These are phyloP conservation scores for Spiromastix sp. DNA, from an alignment of 2,329 filamentous ascomycete genomes.

Conservation along the genomic window DNA sequence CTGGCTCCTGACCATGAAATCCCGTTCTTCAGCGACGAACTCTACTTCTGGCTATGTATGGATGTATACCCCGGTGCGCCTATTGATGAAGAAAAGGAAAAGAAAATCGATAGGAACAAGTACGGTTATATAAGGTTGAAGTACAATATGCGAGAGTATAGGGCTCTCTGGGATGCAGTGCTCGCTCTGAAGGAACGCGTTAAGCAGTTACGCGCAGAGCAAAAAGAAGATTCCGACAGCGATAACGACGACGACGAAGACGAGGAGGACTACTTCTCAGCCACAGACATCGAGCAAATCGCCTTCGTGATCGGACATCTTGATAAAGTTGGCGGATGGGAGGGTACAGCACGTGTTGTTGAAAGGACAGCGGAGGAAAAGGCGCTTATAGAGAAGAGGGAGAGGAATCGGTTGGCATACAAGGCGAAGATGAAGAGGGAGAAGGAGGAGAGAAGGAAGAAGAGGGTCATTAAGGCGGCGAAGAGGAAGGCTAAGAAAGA, in stretches of 20 bases:
- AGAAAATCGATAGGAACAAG: constrained; percentile 3
- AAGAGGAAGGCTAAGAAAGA: background rate
- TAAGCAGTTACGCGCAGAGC: constrained; percentile 7
- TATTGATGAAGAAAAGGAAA: background rate
- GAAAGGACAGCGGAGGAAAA: background rate
- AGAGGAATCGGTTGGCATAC: constrained; percentile 1
- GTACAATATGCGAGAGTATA: constrained; percentile 31
- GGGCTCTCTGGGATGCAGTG: constrained; percentile 21
- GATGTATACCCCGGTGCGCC: constrained; percentile 15
- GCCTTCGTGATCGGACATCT: constrained; percentile 29
- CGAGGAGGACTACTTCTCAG: constrained; percentile 14
- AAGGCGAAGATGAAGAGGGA: background rate
- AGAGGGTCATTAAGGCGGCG: no score
- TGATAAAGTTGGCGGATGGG: constrained; percentile 19
- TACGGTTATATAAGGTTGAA: constrained; percentile 28
- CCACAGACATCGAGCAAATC: constrained; percentile 26
- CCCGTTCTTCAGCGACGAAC: constrained; percentile 36
- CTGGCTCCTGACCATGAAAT: constrained; percentile 18
- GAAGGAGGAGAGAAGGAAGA: no score
- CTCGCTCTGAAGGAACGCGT: constrained; percentile 16
- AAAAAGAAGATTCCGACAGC: background rate
- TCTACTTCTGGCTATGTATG: constrained; percentile 30
- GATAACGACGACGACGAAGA: constrained; percentile 5
- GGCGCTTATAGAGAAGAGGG: background rate
- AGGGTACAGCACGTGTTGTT: background rate